These are phyloP conservation scores for Globisporangium middletonii DNA, from an alignment of 352 stramenopile species.

Conservation along the genomic window DNA sequence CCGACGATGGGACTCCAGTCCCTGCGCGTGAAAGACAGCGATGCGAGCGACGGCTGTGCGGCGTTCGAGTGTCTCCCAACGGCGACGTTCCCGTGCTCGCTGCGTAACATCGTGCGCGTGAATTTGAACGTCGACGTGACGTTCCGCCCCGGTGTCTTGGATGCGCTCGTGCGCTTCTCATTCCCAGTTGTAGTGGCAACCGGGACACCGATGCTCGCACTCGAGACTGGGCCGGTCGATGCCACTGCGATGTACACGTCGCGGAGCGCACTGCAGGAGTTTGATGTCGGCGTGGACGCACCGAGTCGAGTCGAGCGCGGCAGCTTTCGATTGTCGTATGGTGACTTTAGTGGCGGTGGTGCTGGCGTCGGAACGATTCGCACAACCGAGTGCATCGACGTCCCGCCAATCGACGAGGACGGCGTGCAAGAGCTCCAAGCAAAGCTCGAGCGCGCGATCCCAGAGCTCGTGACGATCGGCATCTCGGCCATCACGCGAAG, in stretches of 20 bases:
- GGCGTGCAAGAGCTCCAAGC: constrained; percentile 32
- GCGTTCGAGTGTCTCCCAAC: constrained; percentile 25
- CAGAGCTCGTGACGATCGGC: constrained; percentile 49
- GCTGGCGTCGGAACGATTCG: constrained; percentile 16
- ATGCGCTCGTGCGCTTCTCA: constrained; percentile 43
- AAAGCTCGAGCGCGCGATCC: constrained; percentile 28
- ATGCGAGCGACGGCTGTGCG: constrained; percentile 16
- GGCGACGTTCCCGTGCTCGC: constrained; percentile 25
- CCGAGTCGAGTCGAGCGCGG: constrained; percentile 37
- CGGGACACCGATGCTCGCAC: constrained; percentile 24
- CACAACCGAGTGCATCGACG: constrained; percentile 51
- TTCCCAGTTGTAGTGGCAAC: constrained; percentile 33
- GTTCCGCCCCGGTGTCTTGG: constrained; percentile 36
- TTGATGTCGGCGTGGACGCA: constrained; percentile 51
- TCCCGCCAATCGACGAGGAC: constrained; percentile 29
- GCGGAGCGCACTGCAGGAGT: constrained; percentile 38
- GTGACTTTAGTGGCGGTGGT: constrained; percentile 31
- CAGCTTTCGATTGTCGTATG: constrained; percentile 52
- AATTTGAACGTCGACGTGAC: constrained; percentile 41
- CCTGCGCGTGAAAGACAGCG: constrained; percentile 20
- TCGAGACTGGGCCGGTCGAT: constrained; percentile 32
- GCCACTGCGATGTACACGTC: constrained; percentile 33
- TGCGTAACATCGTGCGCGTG: constrained; percentile 23
- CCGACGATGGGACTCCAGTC: constrained; percentile 40
- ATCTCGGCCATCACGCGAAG: constrained; percentile 25